Base-by-base conservation (phyloP, 768 basidiomycete species). In the Tricholoma flavovirens region DNA sequence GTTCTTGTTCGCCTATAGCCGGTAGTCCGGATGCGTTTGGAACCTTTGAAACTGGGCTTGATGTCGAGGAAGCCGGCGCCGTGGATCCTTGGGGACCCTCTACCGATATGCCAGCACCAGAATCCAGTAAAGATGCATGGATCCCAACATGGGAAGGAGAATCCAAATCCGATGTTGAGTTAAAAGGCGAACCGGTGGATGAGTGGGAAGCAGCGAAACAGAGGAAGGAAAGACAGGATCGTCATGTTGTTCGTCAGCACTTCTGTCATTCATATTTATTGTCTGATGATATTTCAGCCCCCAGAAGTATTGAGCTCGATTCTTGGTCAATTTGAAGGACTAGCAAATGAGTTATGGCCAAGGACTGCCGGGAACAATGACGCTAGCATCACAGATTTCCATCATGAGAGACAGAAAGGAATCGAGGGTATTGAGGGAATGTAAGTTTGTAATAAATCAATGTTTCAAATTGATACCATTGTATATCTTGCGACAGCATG, bases 191-290 rank as follows among this genome's bases (percentile, higher is more conserved):
- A 30, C 9, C 67, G 5, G 66, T 71, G 5, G 86, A 90, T 63
- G 85, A 86, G 67, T 89, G 88, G 88, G 86, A 87, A 60, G 62
- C 67, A 9, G 86, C 87, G 11, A 79, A 73, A 57, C 75, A 71
- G 61, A 71, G 79, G 58, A 86, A 87, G 61, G 79, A 79, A 59
- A 77, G 75, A 57, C 75, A 81, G 62, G 82, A 89, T 65, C 76
- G 76, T 43, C 75, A 79, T 65, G 83, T 89, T 66, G 89, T 90
- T 71, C 71, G 88, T 75, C 36, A 59, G 32, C 64, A 51, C 36
- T 52, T 56, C 54, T 38, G 56, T 21, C 29, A 54, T 62, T 51
- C 43, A 57, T 58, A 45, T 45, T 55, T 64, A 53, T 63, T 55
- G 33, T 59, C 56, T 60, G 52, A 64, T 63, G 15, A 40, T 59